These are phyloP conservation scores for Cordyceps farinosa DNA, from an alignment of 2,329 filamentous ascomycete genomes.

Conservation along the genomic window DNA sequence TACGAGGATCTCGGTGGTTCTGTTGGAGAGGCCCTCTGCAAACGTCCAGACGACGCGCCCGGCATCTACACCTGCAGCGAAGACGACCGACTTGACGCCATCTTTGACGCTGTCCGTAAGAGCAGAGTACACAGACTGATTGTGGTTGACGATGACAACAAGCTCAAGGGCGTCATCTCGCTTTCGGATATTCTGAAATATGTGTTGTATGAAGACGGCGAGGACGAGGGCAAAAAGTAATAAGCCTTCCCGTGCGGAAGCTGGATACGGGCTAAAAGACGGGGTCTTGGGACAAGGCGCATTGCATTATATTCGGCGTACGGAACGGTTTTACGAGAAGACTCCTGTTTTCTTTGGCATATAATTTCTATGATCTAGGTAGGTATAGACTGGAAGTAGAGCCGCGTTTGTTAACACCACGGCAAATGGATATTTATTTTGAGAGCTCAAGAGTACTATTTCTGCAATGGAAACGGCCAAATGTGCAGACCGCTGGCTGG, in stretches of 20 bases:
- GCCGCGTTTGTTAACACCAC: neutral
- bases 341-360: conserved; percentile 7
- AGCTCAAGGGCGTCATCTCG: conserved; percentile 84
- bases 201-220: conserved; percentile 77
- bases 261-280: conserved; percentile 1
- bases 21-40: conserved; percentile 85
- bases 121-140: conserved; percentile 91
- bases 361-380: neutral
- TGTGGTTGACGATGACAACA: conserved; percentile 85
- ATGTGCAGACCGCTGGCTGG: neutral
- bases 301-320: conserved; percentile 14
- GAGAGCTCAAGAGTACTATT: neutral
- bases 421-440: neutral
- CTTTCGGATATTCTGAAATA: conserved; percentile 96
- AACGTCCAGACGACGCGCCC: conserved; percentile 83
- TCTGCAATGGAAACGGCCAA: neutral
- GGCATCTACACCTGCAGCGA: conserved; percentile 96
- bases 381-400: conserved; percentile 3
- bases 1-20: conserved; percentile 87
- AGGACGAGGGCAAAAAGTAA: conserved; percentile 28
- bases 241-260: conserved; percentile 2
- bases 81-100: conserved; percentile 87
- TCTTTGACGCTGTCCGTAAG: conserved; percentile 95
- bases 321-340: neutral
- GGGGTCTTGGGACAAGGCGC: conserved; percentile 2